Evolutionary conservation across 2,329 filamentous ascomycete genomes (phyloP), one percentile per base, ranked within the genome.

Genomic region (Colletotrichum sidae): DNA sequence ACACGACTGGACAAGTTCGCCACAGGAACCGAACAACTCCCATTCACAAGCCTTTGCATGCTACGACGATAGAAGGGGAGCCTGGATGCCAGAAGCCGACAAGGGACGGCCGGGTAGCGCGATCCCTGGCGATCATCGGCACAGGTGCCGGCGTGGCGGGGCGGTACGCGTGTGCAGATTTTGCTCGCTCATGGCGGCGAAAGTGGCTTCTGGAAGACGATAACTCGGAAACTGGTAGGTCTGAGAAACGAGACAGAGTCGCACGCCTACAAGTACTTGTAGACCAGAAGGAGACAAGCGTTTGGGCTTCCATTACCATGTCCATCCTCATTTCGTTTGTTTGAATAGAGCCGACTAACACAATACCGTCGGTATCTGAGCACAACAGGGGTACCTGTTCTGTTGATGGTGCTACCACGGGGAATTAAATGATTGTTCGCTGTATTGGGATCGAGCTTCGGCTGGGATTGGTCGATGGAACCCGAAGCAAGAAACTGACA

Each of bases 261-360:
- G 17, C 42, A 17, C 44, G 17, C 13, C 45, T 25, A 49, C 6
- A 37, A 44, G 17, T 15, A n/a, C 5, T 25, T 25, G 25, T 25
- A 25, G 10, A 11, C 34, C n/a, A 33, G 39, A 17, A 15, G 12
- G 8, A 52, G 17, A 52, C n/a, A 53, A 37, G 42, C 45, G 55
- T 62, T 62, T 47, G 52, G 51, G 58, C 58, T 52, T 25, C 25
- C 41, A 39, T 15, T 17, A 11, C 17, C 35, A 37, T 25, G 63
- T 25, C 33, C 53, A 66, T 62, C 63, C 52, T 63, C 53, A 66
- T 66, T 62, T 63, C 58, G 58, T 53, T 56, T 56, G 42, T 53
- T 47, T 38, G 37, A 37, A 52, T 57, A 39, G 38, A 49, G 47
- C 25, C 25, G 25, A 25, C 25, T 25, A 25, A 4, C 4, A 25